Evolutionary conservation across 805 yeast species (phyloP), one percentile per base, ranked within the genome.

Genomic region (Maudiozyma barnettii): DNA sequence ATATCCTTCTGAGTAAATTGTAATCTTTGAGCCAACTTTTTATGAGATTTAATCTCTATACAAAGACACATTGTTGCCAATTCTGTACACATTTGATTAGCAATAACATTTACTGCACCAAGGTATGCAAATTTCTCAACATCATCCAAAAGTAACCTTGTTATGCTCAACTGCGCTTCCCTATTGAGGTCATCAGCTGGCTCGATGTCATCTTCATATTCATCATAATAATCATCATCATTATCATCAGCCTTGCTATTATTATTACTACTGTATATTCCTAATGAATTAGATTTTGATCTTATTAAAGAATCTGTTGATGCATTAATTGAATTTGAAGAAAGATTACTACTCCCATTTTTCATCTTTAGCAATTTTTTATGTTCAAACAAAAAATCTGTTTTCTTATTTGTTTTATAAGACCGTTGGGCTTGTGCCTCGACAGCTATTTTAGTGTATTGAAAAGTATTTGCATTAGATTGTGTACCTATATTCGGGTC

Each of bases 51-150:
- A 3, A 76, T 67, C 3, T 78, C 75, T 0, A 80, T 70, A 9
- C 77, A 76, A 19, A 71, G 60, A 47, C 78, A 74, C 19, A 80
- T 61, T 44, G 70, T 67, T 1, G 93, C 90, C 49, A 90, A 66
- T n/a, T 79, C 80, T 0, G 86, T 77, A 18, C 95, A 95, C 83
- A 89, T 79, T 19, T 84, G 85, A 21, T 84, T 85, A 45, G 82
- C 75, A 5, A 84, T 73, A 33, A 93, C 74, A 54, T 85, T 83
- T 8, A 84, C 80, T 9, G 91, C 72, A 0, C 96, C 98, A 6
- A 85, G 84, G 60, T 93, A 93, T 2, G 98, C 98, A 51, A 90
- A 82, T 57, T 86, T 82, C 63, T 93, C 96, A 14, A 83, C 72
- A 16, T 88, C 98, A 7, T 80, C 73, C 14, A 93, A 72, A 78